Evolutionary conservation across 139 green algal genomes (phyloP), one percentile per base, ranked within the genome.

Genomic region (Chlorella sp.): DNA sequence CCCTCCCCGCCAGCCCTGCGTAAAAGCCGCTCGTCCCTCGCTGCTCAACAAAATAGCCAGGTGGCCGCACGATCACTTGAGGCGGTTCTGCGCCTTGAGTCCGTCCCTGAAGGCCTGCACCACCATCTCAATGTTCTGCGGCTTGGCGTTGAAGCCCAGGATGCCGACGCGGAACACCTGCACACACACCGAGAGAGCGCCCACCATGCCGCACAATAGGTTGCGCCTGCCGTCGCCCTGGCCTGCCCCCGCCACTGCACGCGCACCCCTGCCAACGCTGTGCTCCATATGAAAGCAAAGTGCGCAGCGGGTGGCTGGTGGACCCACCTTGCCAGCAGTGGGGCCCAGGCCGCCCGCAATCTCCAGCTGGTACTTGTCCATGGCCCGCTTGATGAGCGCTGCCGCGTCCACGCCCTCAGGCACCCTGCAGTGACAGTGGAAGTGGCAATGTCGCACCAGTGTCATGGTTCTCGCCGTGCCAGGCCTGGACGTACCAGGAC

Each of bases 71-170:
- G n/a, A n/a, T n/a, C n/a, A n/a, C 63, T 69, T 69, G 31, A 90
- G 78, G 72, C 86, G 89, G 71, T 89, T 88, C 81, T 97, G 92
- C 84, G 90, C 73, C 67, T 80, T 69, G 6, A 97, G 86, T 5
- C 92, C 91, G 50, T 95, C 89, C 61, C 74, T 76, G 87, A 97
- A 95, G 24, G 90, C 88, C 2, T 78, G 68, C 31, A 97, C 31
- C 34, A 96, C 91, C 49, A 95, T 77, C 49, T 88, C 87, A 2
- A 97, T 80, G 69, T 93, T 96, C 49, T 82, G 78, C 14, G 89
- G 88, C 24, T 65, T 76, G 30, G 91, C 91, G 72, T 97, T 97
- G 89, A 93, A 94, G 49, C 92, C 92, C 88, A 95, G 92, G 80
- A 94, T 78, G 35, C 90, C 91, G 23, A 96, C 80, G 24, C 91